These are phyloP conservation scores for Arthrobotrys pseudoclavata DNA, from an alignment of 2,329 filamentous ascomycete genomes.

Conservation along the genomic window DNA sequence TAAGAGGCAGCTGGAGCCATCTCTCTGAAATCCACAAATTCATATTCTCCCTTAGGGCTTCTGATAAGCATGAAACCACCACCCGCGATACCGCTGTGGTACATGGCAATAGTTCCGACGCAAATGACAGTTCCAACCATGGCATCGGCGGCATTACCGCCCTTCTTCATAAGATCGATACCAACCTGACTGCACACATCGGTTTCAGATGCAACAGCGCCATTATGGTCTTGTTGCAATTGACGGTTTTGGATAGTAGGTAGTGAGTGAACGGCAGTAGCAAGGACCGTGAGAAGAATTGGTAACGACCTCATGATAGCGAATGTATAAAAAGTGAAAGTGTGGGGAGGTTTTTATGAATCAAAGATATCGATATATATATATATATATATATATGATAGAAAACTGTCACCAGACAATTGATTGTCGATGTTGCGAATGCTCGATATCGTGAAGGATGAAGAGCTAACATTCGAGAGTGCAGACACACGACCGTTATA, in stretches of 20 bases:
- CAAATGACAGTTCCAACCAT: conserved; percentile 81
- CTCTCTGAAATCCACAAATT: conserved; percentile 91
- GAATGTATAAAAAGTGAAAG: conserved; percentile 28
- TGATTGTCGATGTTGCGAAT: neutral
- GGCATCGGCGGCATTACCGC: conserved; percentile 82
- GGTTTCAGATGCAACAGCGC: conserved; percentile 80
- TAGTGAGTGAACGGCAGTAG: conserved; percentile 19
- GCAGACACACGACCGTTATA: conserved; percentile 5
- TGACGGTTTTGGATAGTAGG: conserved; percentile 13
- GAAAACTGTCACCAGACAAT: conserved; percentile 1
- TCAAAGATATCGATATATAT: conserved; percentile 11
- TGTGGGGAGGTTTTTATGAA: neutral
- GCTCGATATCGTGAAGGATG: conserved; percentile 11
- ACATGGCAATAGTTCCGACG: conserved; percentile 76
- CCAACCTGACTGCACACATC: conserved; percentile 78
- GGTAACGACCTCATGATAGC: conserved; percentile 45
- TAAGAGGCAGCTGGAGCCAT: conserved; percentile 84
- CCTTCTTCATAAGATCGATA: conserved; percentile 73
- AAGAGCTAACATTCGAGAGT: neutral
- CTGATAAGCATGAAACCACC: conserved; percentile 91
- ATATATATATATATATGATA: neutral
- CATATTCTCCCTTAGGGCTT: conserved; percentile 79
- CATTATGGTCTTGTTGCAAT: conserved; percentile 64
- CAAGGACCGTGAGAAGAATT: conserved; percentile 31
- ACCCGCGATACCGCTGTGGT: conserved; percentile 78